These are phyloP conservation scores for Monosporascus ibericus DNA, from an alignment of 2,329 filamentous ascomycete genomes.

Conservation along the genomic window DNA sequence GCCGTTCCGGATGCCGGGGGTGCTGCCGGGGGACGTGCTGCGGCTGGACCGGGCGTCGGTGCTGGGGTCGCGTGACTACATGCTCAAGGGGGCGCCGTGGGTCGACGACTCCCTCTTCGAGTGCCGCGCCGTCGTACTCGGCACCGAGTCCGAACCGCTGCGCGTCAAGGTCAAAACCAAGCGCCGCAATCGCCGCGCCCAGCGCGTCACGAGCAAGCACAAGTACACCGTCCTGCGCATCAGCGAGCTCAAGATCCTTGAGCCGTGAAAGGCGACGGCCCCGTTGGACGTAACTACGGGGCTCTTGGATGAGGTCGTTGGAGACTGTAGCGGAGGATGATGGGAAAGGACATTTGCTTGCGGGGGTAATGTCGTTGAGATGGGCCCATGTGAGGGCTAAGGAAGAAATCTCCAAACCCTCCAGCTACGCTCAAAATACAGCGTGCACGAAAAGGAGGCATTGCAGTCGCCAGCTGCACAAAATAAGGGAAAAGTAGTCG, in stretches of 20 bases:
- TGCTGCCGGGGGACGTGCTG: slow-evolving; percentile 75
- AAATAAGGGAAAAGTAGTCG: not conserved
- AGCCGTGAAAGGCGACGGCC: slow-evolving; percentile 5
- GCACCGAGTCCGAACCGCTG: slow-evolving; percentile 75
- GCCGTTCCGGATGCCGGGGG: slow-evolving; percentile 72
- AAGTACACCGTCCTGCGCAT: slow-evolving; percentile 81
- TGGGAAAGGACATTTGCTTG: not conserved
- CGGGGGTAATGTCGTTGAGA: not conserved
- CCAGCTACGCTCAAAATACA: not conserved
- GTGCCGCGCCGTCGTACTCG: slow-evolving; percentile 79
- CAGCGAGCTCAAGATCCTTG: slow-evolving; percentile 64
- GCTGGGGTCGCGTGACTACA: slow-evolving; percentile 85
- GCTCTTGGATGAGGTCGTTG: not conserved
- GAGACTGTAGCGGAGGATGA: not conserved
- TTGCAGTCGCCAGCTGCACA: not conserved
- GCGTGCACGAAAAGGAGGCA: not conserved
- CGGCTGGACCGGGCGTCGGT: slow-evolving; percentile 79
- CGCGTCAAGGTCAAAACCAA: slow-evolving; percentile 76
- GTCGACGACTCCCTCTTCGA: slow-evolving; percentile 79
- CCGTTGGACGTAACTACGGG: not conserved
- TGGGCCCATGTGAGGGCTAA: not conserved
- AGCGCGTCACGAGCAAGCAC: slow-evolving; percentile 83
- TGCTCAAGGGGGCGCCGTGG: slow-evolving; percentile 74
- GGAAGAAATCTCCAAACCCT: not conserved
- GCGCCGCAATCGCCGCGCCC: slow-evolving; percentile 66